Base-by-base conservation (phyloP, 208 protist genomes). In the Herpetomonas tarakana region DNA sequence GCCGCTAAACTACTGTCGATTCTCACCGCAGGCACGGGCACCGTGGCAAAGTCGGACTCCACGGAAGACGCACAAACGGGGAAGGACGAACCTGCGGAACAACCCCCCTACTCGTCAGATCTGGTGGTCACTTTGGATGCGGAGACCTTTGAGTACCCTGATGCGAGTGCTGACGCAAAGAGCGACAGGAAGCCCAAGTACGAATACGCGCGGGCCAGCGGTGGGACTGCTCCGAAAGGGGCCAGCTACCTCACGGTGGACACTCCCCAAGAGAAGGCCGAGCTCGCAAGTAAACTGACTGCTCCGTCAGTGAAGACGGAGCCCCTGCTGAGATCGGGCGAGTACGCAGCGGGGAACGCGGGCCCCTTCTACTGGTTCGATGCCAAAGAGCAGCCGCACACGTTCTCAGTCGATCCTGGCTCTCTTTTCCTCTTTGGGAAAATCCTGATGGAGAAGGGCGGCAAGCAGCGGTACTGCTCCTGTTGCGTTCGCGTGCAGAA, bases 351-450 rank as follows among this genome's bases (percentile, higher is more conserved):
- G 29, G 44, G 58, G 52, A 61, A 55, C 19, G 65, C 70, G 26
- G 74, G 71, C 19, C 49, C 65, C 0, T 78, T 94, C 35, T 94
- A 92, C 62, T 97, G 93, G 91, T 76, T 96, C 26, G 93, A 97
- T 58, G 91, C 88, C 6, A 84, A 86, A 25, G 90, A 97, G 65
- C 81, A 94, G 57, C 73, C 74, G 14, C 65, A 92, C 55, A 78
- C 70, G 1, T 58, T 82, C 4, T 76, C 81, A 11, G 83, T 83
- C 11, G 81, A 82, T 47, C 75, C 91, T 16, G 90, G 86, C n/a
- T 88, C 89, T 1, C 62, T 97, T 30, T 90, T 94, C 70, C 76
- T 97, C 11, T 96, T 97, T 76, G 93, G 93, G 2, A 94, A 91
- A 52, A 52, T 94, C 22, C 58, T 31, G 25, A 52, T 68, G 22